Evolutionary conservation across 192 early-diverging fungal genomes (phyloP).

Genomic region (Ambispora gerdemannii): DNA sequence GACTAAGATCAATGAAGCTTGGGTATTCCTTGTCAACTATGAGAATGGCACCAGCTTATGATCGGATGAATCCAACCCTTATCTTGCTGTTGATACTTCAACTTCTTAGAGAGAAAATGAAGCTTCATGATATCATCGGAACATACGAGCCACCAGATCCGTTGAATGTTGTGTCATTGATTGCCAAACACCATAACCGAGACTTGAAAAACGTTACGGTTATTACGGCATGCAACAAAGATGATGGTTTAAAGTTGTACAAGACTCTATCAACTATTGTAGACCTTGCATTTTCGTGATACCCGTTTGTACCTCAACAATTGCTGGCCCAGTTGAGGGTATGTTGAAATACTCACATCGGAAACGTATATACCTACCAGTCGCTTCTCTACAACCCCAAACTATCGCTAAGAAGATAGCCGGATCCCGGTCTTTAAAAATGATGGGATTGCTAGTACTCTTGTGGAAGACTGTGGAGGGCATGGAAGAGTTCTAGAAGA

Average conservation of each 20-base stretch:
- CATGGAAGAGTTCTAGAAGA: constrained; percentile 39
- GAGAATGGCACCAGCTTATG: constrained; percentile 33
- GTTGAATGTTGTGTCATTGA: constrained; percentile 5
- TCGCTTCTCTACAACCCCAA: constrained; percentile 22
- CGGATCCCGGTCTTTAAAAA: constrained; percentile 8
- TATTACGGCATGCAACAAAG: background rate
- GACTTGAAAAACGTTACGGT: background rate
- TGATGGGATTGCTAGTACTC: constrained; percentile 31
- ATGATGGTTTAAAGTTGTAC: background rate
- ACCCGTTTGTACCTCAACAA: constrained; percentile 5
- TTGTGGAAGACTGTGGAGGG: constrained; percentile 40
- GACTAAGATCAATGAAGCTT: constrained; percentile 32
- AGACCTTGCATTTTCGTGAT: background rate
- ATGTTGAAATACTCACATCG: constrained; percentile 22
- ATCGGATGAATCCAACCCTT: constrained; percentile 5
- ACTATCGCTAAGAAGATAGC: background rate
- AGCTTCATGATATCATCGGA: constrained; percentile 21
- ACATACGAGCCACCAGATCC: constrained; percentile 31
- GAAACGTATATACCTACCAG: constrained; percentile 24
- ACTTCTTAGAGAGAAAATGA: constrained; percentile 29
- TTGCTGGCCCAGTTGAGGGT: constrained; percentile 18
- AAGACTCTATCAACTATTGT: background rate
- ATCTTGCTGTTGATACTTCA: constrained; percentile 33
- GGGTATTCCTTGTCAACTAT: constrained; percentile 38
- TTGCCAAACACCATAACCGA: background rate